phyloP scores from a whole-genome alignment of 805 yeast genomes.

The Candida xyloterini region DNA sequence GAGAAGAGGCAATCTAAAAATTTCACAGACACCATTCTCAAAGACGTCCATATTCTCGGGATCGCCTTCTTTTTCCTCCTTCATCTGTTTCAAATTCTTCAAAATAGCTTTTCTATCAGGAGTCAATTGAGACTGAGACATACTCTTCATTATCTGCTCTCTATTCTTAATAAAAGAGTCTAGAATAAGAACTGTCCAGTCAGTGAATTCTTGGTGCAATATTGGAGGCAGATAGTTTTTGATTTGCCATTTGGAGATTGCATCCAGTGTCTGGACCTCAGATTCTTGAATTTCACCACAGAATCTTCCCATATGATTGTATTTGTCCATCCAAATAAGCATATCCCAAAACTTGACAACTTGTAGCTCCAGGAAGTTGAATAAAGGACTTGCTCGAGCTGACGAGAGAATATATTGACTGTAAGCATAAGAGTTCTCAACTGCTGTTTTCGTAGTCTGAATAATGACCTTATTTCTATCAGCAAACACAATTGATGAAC shows the following conservation, averaged over 20 bases:
- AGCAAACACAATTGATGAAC: conserved; percentile 78
- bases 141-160: conserved; percentile 30
- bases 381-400: conserved; percentile 74
- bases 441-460: conserved; percentile 70
- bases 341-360: conserved; percentile 86
- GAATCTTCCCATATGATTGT: conserved; percentile 76
- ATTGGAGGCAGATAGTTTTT: conserved; percentile 69
- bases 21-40: conserved; percentile 48
- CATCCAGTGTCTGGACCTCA: conserved; percentile 43
- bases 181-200: conserved; percentile 77
- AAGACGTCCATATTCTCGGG: conserved; percentile 13
- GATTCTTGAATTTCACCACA: conserved; percentile 44
- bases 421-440: conserved; percentile 87
- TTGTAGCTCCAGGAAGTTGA: conserved; percentile 73
- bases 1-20: conserved; percentile 60
- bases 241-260: conserved; percentile 75
- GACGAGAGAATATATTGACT: conserved; percentile 80
- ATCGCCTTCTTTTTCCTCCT: conserved; percentile 19
- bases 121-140: conserved; percentile 22
- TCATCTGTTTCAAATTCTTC: conserved; percentile 46
- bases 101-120: conserved; percentile 71
- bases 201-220: conserved; percentile 79
- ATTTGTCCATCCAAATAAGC: conserved; percentile 92
- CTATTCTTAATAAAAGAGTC: conserved; percentile 64
- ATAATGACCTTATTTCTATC: conserved; percentile 71